phyloP scores from a whole-genome alignment of 495 filamentous ascomycete genomes.

The Penicillium bialowiezense region DNA sequence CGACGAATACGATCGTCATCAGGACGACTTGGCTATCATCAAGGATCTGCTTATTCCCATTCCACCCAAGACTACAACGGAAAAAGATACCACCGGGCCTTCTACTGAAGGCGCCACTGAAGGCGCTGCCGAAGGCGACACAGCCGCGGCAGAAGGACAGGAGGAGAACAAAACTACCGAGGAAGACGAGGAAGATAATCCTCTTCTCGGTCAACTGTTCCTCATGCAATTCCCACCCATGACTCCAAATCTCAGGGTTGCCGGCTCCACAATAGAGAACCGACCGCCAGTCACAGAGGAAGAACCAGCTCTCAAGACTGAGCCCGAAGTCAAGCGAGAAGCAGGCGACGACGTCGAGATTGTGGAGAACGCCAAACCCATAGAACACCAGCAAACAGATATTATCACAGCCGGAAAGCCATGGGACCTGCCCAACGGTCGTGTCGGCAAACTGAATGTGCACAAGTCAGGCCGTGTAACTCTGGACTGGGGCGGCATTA shows the following conservation, averaged over 20 bases:
- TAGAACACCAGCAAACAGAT: conserved; percentile 13
- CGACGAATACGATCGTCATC: conserved; percentile 45
- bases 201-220: conserved; percentile 43
- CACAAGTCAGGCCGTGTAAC: conserved; percentile 48
- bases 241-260: conserved; percentile 46
- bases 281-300: conserved; percentile 2
- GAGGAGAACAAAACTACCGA: conserved; percentile 14
- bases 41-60: conserved; percentile 33
- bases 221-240: conserved; percentile 57
- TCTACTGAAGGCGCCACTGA: conserved; percentile 8
- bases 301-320: conserved; percentile 8
- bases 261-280: conserved; percentile 17
- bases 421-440: conserved; percentile 51
- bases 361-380: conserved; percentile 22
- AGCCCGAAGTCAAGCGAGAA: conserved; percentile 31
- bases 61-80: conserved; percentile 19
- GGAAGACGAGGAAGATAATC: conserved; percentile 28
- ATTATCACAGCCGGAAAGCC: conserved; percentile 38
- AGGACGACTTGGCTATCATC: conserved; percentile 36
- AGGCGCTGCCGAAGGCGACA: conserved; percentile 8
- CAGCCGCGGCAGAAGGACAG: conserved; percentile 4
- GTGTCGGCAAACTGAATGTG: conserved; percentile 54
- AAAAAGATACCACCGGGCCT: conserved; percentile 10
- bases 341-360: conserved; percentile 31
- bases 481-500: conserved; percentile 50